Conservation (phyloP, 257 asterid genomes). For the Gynochthodes officinalis region DNA sequence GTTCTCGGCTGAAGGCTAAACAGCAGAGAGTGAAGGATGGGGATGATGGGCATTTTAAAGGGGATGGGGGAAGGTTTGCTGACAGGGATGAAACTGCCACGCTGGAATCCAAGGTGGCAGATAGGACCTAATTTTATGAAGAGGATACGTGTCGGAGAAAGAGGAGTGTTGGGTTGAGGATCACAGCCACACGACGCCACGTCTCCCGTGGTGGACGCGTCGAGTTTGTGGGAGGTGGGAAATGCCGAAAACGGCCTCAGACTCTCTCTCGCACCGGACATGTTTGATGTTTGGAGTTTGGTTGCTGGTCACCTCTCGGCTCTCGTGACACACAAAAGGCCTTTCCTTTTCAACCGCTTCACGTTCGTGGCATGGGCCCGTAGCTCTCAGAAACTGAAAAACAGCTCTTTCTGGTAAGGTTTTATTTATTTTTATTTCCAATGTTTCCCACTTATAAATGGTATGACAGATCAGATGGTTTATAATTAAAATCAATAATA, state of each 20-base stretch:
- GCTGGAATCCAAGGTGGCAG: conserved; percentile 35
- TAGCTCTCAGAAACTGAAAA: not conserved
- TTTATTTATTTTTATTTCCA: too few species aligned
- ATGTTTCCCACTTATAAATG: too few species aligned
- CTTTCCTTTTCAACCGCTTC: too few species aligned
- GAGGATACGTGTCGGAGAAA: conserved; percentile 45
- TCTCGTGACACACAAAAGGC: too few species aligned
- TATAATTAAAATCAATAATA: too few species aligned
- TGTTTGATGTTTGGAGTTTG: conserved; percentile 4
- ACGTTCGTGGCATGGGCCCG: conserved; percentile 30
- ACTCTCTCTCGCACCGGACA: conserved; percentile 24
- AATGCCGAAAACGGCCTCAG: conserved; percentile 33
- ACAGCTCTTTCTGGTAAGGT: not conserved
- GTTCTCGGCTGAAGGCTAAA: not conserved
- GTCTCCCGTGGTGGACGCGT: conserved; percentile 29
- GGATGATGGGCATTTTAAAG: conserved; percentile 20
- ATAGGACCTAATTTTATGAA: not conserved
- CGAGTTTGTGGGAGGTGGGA: not conserved
- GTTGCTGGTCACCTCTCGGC: conserved; percentile 15
- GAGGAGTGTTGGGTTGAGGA: conserved; percentile 20
- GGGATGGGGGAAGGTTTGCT: conserved; percentile 17
- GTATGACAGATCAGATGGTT: too few species aligned
- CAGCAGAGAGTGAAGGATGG: conserved; percentile 1
- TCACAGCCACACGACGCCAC: conserved; percentile 49
- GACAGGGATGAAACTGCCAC: conserved; percentile 34